A percentile compares a stretch with the other conserved stretches of the same genome.
phyloP scores from a whole-genome alignment of 768 basidiomycete species.

The Pholiota conissans region DNA sequence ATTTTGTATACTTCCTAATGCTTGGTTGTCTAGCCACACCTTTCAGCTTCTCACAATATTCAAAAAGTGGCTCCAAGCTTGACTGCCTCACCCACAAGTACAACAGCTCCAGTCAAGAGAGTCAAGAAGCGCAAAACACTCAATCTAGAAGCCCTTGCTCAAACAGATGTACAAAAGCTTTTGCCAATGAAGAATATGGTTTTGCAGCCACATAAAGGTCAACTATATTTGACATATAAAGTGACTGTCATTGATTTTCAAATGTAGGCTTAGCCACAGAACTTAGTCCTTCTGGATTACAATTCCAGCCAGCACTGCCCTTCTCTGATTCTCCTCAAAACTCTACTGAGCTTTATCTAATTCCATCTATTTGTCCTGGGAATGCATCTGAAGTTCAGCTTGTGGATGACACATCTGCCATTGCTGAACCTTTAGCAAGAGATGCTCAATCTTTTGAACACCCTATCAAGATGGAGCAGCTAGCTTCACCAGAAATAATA shows the following conservation, averaged over 20 bases:
- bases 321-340: background rate
- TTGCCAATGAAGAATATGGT: conserved; percentile 18
- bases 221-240: background rate
- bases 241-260: background rate
- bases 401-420: no score
- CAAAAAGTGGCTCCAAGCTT: background rate
- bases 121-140: conserved; percentile 28
- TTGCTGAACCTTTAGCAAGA: no score
- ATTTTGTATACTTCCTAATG: background rate
- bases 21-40: background rate
- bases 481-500: background rate
- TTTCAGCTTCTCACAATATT: background rate
- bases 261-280: background rate
- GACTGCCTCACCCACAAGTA: background rate
- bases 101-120: conserved; percentile 9
- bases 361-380: background rate
- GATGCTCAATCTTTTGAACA: background rate
- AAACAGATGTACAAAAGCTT: conserved; percentile 28
- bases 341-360: background rate
- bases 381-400: background rate
- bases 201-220: conserved; percentile 2
- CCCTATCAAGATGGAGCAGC: background rate
- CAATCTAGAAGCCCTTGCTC: conserved; percentile 26
- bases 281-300: background rate
- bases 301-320: background rate